Percentiles rank a stretch among this genome's conserved stretches.
Conservation (phyloP, 2,329 filamentous ascomycete species). For the Allantophomopsis lycopodina region DNA sequence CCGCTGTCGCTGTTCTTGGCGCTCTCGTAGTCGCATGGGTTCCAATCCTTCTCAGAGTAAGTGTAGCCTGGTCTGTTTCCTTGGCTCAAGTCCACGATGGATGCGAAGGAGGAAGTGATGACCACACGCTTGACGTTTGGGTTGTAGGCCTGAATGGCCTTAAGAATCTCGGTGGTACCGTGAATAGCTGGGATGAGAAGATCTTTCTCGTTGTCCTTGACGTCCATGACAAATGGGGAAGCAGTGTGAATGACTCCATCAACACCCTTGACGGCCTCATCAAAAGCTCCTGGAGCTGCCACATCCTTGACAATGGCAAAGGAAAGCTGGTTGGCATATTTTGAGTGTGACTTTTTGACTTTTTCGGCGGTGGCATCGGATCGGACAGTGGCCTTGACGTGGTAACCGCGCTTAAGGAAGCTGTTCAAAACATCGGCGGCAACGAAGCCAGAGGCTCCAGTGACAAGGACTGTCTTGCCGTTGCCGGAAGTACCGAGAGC, state of each 20-base stretch:
- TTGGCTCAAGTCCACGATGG: conserved; percentile 38
- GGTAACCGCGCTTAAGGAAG: conserved; percentile 21
- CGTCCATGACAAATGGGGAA: conserved; percentile 29
- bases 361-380: conserved; percentile 27
- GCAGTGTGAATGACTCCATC: conserved; percentile 61
- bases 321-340: conserved; percentile 19
- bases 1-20: conserved; percentile 14
- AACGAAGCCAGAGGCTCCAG: conserved; percentile 32
- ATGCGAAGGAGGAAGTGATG: conserved; percentile 50
- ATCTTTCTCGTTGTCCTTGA: conserved; percentile 18
- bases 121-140: conserved; percentile 22
- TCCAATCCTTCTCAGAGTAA: conserved; percentile 39
- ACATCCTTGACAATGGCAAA: conserved; percentile 54
- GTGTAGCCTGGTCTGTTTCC: conserved; percentile 30
- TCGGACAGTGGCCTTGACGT: conserved; percentile 30
- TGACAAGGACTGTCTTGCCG: conserved; percentile 8
- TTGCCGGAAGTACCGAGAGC: background rate
- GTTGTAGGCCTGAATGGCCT: conserved; percentile 25
- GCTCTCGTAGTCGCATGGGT: conserved; percentile 31
- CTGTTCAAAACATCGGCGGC: conserved; percentile 33
- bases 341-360: conserved; percentile 23
- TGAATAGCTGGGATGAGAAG: conserved; percentile 38
- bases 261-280: conserved; percentile 41
- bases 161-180: conserved; percentile 32
- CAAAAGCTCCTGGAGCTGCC: conserved; percentile 54